Evolutionary conservation across 495 filamentous ascomycete species (phyloP).

Genomic region (Aspergillus incahuasiensis): DNA sequence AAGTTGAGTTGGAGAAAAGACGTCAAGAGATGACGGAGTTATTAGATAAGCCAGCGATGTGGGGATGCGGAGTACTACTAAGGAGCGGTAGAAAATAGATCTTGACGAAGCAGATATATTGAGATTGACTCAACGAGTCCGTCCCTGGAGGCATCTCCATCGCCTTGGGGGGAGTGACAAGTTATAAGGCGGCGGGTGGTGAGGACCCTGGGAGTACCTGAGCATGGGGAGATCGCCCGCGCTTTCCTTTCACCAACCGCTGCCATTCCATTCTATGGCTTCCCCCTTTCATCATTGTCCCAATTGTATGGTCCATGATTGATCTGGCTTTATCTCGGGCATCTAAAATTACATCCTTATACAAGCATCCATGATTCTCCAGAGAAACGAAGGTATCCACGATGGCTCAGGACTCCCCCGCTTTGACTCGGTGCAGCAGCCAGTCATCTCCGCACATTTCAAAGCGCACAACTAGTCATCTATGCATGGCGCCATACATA

Average conservation of each 20-base stretch:
- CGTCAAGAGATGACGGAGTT: slow-evolving; percentile 8
- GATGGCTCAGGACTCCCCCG: background rate
- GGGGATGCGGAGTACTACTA: background rate
- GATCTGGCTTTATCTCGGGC: background rate
- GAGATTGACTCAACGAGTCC: background rate
- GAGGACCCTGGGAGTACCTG: background rate
- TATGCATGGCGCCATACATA: background rate
- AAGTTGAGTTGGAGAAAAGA: slow-evolving; percentile 8
- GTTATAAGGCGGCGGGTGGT: background rate
- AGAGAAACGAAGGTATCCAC: background rate
- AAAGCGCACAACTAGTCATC: background rate
- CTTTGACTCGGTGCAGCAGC: background rate
- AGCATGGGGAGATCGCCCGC: background rate
- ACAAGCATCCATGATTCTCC: background rate
- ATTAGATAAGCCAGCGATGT: slow-evolving; percentile 11
- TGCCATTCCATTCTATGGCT: background rate
- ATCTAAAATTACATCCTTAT: background rate
- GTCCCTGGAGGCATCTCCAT: background rate
- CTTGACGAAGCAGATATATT: background rate
- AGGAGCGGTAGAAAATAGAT: background rate
- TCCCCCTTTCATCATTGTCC: background rate
- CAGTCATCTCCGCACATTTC: background rate
- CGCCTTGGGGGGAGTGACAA: background rate
- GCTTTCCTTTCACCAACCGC: too few relatives aligned
- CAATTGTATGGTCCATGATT: background rate